A percentile compares a stretch with the other conserved stretches of the same genome.
Evolutionary conservation across 1,284 basidiomycete genomes (phyloP).

Genomic region (Cutaneotrichosporon cutaneum): DNA sequence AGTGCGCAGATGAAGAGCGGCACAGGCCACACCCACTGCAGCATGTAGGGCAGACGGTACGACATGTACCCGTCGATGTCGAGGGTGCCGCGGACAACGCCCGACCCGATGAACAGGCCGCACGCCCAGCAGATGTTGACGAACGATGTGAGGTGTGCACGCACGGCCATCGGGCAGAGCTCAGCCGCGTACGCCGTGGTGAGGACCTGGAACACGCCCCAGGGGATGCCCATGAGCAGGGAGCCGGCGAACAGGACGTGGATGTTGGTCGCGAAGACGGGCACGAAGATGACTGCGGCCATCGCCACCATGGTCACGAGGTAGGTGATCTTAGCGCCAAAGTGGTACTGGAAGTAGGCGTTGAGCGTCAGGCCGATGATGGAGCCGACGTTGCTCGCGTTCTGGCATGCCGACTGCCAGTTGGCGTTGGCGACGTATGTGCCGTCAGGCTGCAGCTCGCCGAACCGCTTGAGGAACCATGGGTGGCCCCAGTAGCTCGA

Average conservation of each 20-base stretch:
- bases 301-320: conserved; percentile 41
- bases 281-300: conserved; percentile 43
- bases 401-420: conserved; percentile 29
- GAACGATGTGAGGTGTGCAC: conserved; percentile 54
- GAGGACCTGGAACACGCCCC: conserved; percentile 55
- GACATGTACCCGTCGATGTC: conserved; percentile 23
- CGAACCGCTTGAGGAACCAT: conserved; percentile 35
- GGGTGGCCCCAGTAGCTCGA: conserved; percentile 51
- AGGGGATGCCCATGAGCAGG: conserved; percentile 35
- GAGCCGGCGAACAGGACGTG: conserved; percentile 30
- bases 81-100: conserved; percentile 48
- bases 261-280: conserved; percentile 40
- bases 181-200: conserved; percentile 56
- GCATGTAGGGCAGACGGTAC: conserved; percentile 25
- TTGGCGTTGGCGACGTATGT: conserved; percentile 24
- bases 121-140: conserved; percentile 56
- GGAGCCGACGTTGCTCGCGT: conserved; percentile 22
- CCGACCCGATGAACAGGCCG: conserved; percentile 49
- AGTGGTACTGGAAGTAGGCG: conserved; percentile 29
- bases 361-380: conserved; percentile 27
- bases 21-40: conserved; percentile 32
- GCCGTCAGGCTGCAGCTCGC: conserved; percentile 14
- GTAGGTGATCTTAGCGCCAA: conserved; percentile 31
- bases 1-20: conserved; percentile 19
- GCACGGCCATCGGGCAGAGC: conserved; percentile 55